Base-by-base conservation (phyloP, 805 yeast species). In the Lachancea meyersii region DNA sequence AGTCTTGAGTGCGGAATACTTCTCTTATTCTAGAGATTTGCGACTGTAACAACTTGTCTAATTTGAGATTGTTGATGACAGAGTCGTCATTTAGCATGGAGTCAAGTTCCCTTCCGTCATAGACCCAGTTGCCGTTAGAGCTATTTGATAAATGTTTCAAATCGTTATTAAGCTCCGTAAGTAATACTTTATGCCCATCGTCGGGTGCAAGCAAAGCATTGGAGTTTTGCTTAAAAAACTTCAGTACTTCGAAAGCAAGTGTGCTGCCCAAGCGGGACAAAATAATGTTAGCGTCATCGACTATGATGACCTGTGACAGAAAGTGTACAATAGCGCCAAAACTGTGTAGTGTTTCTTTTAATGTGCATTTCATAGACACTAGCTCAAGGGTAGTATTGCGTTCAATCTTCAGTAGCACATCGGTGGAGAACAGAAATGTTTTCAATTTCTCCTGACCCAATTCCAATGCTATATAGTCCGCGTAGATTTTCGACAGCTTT, bases 21-120 rank as follows among this genome's bases (percentile, higher is more conserved):
- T 37, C 31, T 40, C 63, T 52, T 5, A 59, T 23, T 13, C 47
- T 33, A 1, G 16, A 10, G 1, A 57, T 27, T 8, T 49, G 48
- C 4, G 44, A 41, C 31, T 54, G 52, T 39, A 54, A 52, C 13
- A 52, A 31, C 30, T 52, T 50, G 35, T 62, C 67, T 23, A 61
- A 17, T 17, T 52, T 38, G 4, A 61, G 44, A 43, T 53, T 55
- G 27, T 41, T 46, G 35, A 51, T 53, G 4, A 59, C 43, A 30
- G 50, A 49, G 23, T 50, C 49, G 36, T 55, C 56, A 18, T 47
- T 43, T 7, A 62, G 43, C 17, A 59, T 38, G 19, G 47, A 35
- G 11, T 40, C 43, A 2, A 60, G 35, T 13, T 53, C 55, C 9
- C 41, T 30, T 1, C 46, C 51, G 23, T 45, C 40, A 32, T 51